Percentiles rank a stretch among this genome's conserved stretches.
Conservation (phyloP, 2,329 filamentous ascomycete genomes). For the Phialemonium atrogriseum region DNA sequence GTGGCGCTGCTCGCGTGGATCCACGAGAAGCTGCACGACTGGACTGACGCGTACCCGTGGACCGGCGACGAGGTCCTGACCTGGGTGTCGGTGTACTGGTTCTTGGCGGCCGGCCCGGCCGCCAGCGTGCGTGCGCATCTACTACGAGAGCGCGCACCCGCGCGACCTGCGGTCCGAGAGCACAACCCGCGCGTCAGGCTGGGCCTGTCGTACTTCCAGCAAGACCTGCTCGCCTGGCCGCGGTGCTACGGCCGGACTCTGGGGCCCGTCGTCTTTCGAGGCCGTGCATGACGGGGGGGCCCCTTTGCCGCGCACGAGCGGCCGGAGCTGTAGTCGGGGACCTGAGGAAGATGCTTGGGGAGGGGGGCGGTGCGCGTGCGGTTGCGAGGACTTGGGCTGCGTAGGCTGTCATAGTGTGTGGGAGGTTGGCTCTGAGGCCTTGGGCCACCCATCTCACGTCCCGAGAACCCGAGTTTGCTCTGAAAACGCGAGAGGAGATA, state of each 20-base stretch:
- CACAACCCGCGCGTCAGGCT: conserved; percentile 35
- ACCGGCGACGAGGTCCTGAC: conserved; percentile 68
- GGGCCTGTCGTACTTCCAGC: conserved; percentile 47
- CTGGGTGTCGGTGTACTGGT: conserved; percentile 68
- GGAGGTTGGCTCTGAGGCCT: conserved; percentile 3
- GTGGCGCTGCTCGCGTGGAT: conserved; percentile 69
- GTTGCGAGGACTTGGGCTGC: neutral
- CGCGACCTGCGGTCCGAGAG: conserved; percentile 4
- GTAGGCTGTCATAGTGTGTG: neutral
- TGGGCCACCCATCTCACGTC: too few relatives aligned
- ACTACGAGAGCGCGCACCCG: conserved; percentile 49
- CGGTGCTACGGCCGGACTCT: conserved; percentile 49
- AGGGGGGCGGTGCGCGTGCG: conserved; percentile 9
- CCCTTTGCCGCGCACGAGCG: conserved; percentile 56
- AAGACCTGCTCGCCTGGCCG: conserved; percentile 46
- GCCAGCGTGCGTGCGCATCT: conserved; percentile 67
- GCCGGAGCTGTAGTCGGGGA: conserved; percentile 44
- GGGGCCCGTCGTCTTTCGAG: conserved; percentile 52
- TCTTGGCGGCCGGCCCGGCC: conserved; percentile 59
- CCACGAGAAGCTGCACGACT: conserved; percentile 71
- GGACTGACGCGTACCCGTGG: conserved; percentile 66
- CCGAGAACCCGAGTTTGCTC: too few relatives aligned
- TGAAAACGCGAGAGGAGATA: too few relatives aligned
- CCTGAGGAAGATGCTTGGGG: conserved; percentile 49
- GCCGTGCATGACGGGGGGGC: conserved; percentile 40